phyloP scores from a whole-genome alignment of 345 rosid genomes.

The Rhizophora apiculata region DNA sequence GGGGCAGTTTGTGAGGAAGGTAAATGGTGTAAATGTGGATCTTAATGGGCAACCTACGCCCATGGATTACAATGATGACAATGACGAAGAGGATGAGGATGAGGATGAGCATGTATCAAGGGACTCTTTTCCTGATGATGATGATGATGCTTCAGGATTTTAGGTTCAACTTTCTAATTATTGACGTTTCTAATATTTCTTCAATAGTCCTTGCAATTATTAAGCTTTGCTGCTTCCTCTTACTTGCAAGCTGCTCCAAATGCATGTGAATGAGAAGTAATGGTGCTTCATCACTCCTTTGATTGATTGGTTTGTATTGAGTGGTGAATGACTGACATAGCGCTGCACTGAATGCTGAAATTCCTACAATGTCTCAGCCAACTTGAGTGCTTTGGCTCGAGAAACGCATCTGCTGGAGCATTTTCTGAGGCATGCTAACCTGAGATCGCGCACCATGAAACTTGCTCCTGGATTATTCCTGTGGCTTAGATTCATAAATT shows the following conservation, averaged over 20 bases:
- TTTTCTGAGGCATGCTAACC: neutral
- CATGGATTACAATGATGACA: constrained; percentile 75
- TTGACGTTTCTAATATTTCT: neutral
- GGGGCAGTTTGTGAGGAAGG: constrained; percentile 96
- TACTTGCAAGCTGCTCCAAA: neutral
- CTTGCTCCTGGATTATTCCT: neutral
- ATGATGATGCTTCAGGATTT: constrained; percentile 48
- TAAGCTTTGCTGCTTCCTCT: constrained; percentile 5
- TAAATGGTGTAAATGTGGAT: constrained; percentile 76
- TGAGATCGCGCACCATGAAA: neutral
- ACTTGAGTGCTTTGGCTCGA: neutral
- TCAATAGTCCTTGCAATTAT: neutral
- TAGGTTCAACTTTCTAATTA: constrained; percentile 14
- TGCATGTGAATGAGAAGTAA: neutral
- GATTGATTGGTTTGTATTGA: neutral
- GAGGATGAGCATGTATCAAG: constrained; percentile 50
- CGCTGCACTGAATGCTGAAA: neutral
- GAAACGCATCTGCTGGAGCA: neutral
- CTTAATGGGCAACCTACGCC: constrained; percentile 75
- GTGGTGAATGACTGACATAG: neutral
- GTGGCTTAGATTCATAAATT: neutral
- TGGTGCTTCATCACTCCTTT: neutral
- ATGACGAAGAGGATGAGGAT: constrained; percentile 41
- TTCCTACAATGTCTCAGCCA: neutral
- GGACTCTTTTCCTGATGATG: constrained; percentile 64